Evolutionary conservation across 2,329 filamentous ascomycete genomes (phyloP), one percentile per base, ranked within the genome.

Genomic region (Clarireedia paspali): DNA sequence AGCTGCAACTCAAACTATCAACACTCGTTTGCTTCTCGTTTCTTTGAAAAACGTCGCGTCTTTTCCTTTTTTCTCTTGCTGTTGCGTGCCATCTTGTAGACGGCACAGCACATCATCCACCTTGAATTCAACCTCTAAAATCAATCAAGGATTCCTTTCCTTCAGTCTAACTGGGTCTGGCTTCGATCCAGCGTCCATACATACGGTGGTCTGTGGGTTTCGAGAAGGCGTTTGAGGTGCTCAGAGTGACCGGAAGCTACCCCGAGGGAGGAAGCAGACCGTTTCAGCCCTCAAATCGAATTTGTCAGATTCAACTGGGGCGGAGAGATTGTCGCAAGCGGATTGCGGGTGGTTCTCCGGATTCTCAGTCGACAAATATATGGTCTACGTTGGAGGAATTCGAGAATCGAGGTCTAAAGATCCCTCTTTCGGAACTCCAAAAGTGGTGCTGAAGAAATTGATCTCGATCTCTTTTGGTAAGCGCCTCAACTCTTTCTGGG

Each of bases 271-370:
- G 39, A 42, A 42, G 15, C n/a, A 17, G 39, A 42, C 40, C 26
- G 51, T 53, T 53, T 53, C 51, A 53, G 51, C 51, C 42, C 26
- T 53, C 23, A 20, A 54, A 23, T 30, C 51, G 20, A 54, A 40
- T 39, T 20, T 17, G 2, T 17, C 39, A 24, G 14, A 20, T n/a
- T 27, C 30, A 48, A 34, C 34, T 23, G 44, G 51, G 51, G 34
- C 15, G 14, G 34, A 38, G 34, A 47, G 27, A 47, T 20, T 47
- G 26, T 53, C 36, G 50, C 20, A 40, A 47, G 24, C 20, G 44
- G 27, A 47, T 30, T 27, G 51, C 48, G 51, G 51, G 42, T 48
- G 44, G 44, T 23, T 53, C 40, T 47, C 44, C 50, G 20, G 50
- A 23, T 53, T 27, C n/a, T 47, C 24, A 24, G 17, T 36, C 17